Base-by-base conservation (phyloP, 2,329 filamentous ascomycete genomes). In the Didymella pinodella region DNA sequence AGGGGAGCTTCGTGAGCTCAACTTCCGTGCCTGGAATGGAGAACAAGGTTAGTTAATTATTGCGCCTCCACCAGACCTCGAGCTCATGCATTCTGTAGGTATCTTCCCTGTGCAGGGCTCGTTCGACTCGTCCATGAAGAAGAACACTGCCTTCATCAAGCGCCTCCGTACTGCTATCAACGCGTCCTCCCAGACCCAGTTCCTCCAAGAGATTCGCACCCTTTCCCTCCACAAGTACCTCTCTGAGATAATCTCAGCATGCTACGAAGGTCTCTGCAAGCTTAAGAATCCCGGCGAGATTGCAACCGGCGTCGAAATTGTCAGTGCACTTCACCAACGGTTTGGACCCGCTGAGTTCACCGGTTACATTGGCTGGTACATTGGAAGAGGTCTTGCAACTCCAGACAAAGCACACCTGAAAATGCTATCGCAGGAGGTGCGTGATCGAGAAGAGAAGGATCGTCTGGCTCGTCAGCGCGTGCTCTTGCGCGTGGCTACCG, bases 131-230 rank as follows among this genome's bases (percentile, higher is more conserved):
- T 95, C 93, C 50, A 84, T 98, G 77, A 97, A 97, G 82, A 98
- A 97, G 83, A 98, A 98, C 72, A 98, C 94, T 4, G 93, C 93
- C 66, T 97, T 98, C 78, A 98, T 98, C 75, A 97, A 97, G 80
- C 92, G 94, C 72, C 84, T 98, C 55, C 91, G 94, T 69, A 97
- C 94, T 58, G 91, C 92, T 60, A 89, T 98, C 64, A 93, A 90
- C 64, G 81, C 91, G 48, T 84, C 92, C 56, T 91, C 90, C 54
- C 87, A 93, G 54, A 83, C 86, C 66, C 95, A 92, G 59, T 96
- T 98, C 79, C 81, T 97, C 47, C 88, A 94, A 75, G 94, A 98
- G 75, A 93, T 97, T 70, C 89, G 90, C 70, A 91, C 92, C 26
- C 84, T 98, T 28, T 97, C 93, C 67, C 85, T 98, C 49, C 92